Evolutionary conservation across 1,284 basidiomycete genomes (phyloP).

Genomic region (Cutaneotrichosporon curvatum): DNA sequence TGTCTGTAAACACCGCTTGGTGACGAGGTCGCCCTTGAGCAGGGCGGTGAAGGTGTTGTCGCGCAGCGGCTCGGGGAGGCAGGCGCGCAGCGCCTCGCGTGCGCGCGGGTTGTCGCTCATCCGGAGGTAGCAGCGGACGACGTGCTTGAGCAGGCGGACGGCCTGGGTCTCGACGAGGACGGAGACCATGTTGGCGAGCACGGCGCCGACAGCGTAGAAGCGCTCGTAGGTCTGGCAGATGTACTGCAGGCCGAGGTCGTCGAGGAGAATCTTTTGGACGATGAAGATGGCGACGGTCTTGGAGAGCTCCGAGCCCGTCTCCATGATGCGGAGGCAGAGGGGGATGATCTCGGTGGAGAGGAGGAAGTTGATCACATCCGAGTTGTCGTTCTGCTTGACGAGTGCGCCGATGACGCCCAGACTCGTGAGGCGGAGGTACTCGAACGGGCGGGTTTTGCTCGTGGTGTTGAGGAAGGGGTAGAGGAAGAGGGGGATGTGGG

Average conservation of each 20-base stretch:
- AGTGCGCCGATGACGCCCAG: slow-evolving; percentile 97
- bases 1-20: slow-evolving; percentile 91
- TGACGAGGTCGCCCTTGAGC: slow-evolving; percentile 93
- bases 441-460: slow-evolving; percentile 96
- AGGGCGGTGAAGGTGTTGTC: slow-evolving; percentile 89
- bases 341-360: slow-evolving; percentile 99
- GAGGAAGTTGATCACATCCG: slow-evolving; percentile 96
- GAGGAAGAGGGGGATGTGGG: slow-evolving; percentile 96
- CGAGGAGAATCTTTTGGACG: slow-evolving; percentile 97
- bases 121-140: slow-evolving; percentile 93
- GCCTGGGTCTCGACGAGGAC: slow-evolving; percentile 96
- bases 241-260: slow-evolving; percentile 95
- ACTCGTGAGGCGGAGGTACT: slow-evolving; percentile 95
- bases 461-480: slow-evolving; percentile 99
- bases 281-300: slow-evolving; percentile 99
- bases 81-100: slow-evolving; percentile 89
- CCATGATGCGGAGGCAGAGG: slow-evolving; percentile 98
- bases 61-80: slow-evolving; percentile 90
- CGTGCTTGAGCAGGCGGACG: slow-evolving; percentile 92
- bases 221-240: slow-evolving; percentile 99
- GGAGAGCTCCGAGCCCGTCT: slow-evolving; percentile 96
- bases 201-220: slow-evolving; percentile 98
- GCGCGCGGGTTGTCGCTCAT: slow-evolving; percentile 94
- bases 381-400: slow-evolving; percentile 99
- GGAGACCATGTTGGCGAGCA: slow-evolving; percentile 97